phyloP scores from a whole-genome alignment of 257 asterid species.

The Eucommia ulmoides region DNA sequence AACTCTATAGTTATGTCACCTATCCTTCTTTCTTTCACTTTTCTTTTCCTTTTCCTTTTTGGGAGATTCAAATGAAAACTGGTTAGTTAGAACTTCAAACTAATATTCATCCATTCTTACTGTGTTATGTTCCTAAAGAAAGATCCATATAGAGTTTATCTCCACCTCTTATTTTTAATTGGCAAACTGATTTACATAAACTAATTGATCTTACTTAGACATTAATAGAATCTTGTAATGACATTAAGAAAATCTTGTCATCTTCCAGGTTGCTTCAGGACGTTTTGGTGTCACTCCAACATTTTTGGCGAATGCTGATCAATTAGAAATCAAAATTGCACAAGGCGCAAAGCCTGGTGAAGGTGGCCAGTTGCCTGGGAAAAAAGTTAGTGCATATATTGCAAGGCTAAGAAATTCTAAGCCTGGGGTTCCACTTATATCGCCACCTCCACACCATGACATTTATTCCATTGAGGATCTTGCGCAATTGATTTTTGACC shows the following conservation, averaged over 20 bases:
- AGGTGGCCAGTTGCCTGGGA: constrained; percentile 99
- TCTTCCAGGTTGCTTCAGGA: constrained; percentile 92
- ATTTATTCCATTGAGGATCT: constrained; percentile 99
- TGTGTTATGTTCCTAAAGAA: too few relatives aligned
- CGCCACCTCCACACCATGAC: constrained; percentile 99
- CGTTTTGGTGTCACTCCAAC: constrained; percentile 99
- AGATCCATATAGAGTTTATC: neutral
- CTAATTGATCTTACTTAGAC: too few relatives aligned
- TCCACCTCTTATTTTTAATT: neutral
- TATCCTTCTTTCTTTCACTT: too few relatives aligned
- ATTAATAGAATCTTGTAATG: too few relatives aligned
- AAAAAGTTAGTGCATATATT: constrained; percentile 96
- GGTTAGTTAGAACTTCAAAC: too few relatives aligned
- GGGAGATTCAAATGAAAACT: too few relatives aligned
- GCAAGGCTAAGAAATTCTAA: constrained; percentile 94
- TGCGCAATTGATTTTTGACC: constrained; percentile 95
- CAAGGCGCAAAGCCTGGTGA: constrained; percentile 99
- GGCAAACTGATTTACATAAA: too few relatives aligned
- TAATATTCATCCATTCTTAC: too few relatives aligned
- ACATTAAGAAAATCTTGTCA: too few relatives aligned
- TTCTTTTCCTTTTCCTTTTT: too few relatives aligned
- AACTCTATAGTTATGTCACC: too few relatives aligned
- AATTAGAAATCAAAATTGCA: constrained; percentile 90
- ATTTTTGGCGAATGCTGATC: constrained; percentile 93
- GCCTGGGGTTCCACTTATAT: constrained; percentile 99